Evolutionary conservation across 129 eudicot species (phyloP), one percentile per base, ranked within the genome.

Genomic region (Gnaphalium uliginosum): DNA sequence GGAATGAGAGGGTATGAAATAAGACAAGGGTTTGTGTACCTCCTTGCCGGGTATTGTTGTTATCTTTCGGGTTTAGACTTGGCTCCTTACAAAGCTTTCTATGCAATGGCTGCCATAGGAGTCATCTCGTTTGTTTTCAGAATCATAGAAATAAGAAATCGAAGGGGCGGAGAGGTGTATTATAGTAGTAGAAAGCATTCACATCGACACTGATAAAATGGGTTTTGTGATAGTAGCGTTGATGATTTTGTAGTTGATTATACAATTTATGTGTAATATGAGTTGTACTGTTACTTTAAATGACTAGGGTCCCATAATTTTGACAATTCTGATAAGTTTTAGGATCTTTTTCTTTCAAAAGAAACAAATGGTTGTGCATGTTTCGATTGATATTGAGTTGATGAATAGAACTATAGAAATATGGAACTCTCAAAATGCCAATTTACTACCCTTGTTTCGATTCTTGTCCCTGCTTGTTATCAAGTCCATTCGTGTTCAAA

Each of bases 61-160:
- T 91, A 79, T 83, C 82, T 95, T 61, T 77, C 82, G 17, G 96
- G 96, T 69, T 73, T 95, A 77, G 90, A 89, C 53, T 89, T 85
- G 83, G 88, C 97, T 62, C 99, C 99, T 56, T 95, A 95, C 32
- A 82, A 85, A 77, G 87, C 85, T 11, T 91, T 95, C 62, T 95
- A 95, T 63, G 87, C 89, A 53, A 91, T 95, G 96, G 95, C 99
- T 68, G 77, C 85, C 32, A 64, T 87, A 67, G 97, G 99, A 25
- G 67, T 76, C 0, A 68, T 86, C 23, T 85, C 99, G 6, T 89
- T 91, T 67, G 57, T 79, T 62, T 91, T 84, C 58, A 84, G 96
- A 72, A 76, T 91, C 51, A 71, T 87, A 11, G 94, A 87, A 75
- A 87, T 78, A 72, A 89, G 89, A 78, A 89, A 86, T 57, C 86